Evolutionary conservation across 345 rosid genomes (phyloP).

Genomic region (Eucalyptus curtisii): DNA sequence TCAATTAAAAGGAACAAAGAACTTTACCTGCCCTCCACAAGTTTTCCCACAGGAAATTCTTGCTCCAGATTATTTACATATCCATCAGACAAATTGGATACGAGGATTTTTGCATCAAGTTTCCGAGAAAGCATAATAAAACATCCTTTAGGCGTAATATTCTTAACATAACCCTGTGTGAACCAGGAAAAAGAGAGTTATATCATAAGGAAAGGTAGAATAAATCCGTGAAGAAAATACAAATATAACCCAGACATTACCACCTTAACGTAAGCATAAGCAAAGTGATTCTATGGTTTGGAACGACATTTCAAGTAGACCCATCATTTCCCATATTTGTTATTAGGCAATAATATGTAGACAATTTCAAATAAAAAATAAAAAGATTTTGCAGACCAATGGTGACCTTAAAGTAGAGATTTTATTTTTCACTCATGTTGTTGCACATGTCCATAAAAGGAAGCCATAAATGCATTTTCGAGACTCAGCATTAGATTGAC

Average conservation of each 20-base stretch:
- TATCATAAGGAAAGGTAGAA: background rate
- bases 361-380: background rate
- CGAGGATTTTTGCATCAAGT: constrained; percentile 70
- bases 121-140: constrained; percentile 78
- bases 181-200: background rate
- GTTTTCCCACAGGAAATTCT: constrained; percentile 88
- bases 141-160: constrained; percentile 72
- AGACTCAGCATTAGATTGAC: background rate
- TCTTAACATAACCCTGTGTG: constrained; percentile 88
- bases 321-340: background rate
- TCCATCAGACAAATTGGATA: constrained; percentile 74
- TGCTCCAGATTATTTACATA: constrained; percentile 54
- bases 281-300: background rate
- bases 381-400: background rate
- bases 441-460: background rate
- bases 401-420: background rate
- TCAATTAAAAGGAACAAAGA: background rate
- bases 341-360: background rate
- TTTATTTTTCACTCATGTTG: background rate
- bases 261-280: background rate
- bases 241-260: background rate
- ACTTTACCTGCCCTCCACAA: constrained; percentile 66
- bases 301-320: background rate
- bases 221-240: background rate
- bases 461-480: background rate